Conservation (phyloP, 371 early-diverging fungal genomes). For the Mortierella sp. region DNA sequence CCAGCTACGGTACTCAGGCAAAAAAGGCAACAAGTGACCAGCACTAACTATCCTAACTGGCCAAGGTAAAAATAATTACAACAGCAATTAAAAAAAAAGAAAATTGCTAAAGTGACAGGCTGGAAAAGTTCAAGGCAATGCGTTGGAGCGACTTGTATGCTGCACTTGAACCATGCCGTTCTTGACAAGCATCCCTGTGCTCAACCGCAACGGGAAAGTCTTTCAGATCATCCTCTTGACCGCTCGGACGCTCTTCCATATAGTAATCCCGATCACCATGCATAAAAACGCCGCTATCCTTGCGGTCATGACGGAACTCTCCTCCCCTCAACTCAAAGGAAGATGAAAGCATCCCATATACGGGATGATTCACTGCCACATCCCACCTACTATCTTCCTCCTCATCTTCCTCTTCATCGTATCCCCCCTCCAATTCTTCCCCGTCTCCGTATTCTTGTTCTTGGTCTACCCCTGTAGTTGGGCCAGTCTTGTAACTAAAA, state of each 20-base stretch:
- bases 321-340: conserved; percentile 9
- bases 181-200: background rate
- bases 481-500: background rate
- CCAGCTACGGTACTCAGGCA: background rate
- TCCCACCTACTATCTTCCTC: background rate
- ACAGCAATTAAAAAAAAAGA: background rate
- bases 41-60: background rate
- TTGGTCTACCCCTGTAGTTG: conserved; percentile 5
- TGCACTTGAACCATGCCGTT: conserved; percentile 1
- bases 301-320: conserved; percentile 29
- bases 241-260: background rate
- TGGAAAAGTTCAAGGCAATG: conserved; percentile 14
- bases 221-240: background rate
- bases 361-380: conserved; percentile 9
- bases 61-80: no score
- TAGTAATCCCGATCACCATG: conserved; percentile 4
- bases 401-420: conserved; percentile 2
- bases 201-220: background rate
- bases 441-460: conserved; percentile 11
- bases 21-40: background rate
- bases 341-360: conserved; percentile 21
- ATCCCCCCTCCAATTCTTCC: conserved; percentile 5
- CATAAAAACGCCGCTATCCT: conserved; percentile 34
- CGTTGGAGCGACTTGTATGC: conserved; percentile 17
- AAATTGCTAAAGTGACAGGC: background rate